Conservation (phyloP, 139 green algal species). For the Trebouxia sp. region DNA sequence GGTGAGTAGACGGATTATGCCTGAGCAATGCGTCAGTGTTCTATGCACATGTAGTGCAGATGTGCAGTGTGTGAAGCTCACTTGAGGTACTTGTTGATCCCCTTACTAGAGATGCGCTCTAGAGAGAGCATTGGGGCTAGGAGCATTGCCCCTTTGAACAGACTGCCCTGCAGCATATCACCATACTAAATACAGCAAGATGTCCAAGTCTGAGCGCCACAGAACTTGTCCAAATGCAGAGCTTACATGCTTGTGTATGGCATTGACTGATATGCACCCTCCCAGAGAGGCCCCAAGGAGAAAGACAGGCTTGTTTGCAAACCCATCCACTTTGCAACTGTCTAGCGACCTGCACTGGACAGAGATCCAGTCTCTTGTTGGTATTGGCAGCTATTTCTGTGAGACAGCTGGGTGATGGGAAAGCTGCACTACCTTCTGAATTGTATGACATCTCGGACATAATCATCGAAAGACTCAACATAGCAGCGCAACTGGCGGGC, state of each 20-base stretch:
- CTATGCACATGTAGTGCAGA: too few species aligned
- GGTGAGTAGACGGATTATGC: too few species aligned
- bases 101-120: constrained; percentile 58
- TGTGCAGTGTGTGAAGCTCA: too few species aligned
- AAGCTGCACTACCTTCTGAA: constrained; percentile 44
- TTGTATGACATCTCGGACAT: constrained; percentile 66
- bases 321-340: neutral
- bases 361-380: too few species aligned
- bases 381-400: too few species aligned
- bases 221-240: neutral
- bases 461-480: constrained; percentile 59
- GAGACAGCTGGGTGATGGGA: too few species aligned
- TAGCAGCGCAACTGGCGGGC: constrained; percentile 51
- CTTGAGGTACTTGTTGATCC: constrained; percentile 63
- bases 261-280: constrained; percentile 66
- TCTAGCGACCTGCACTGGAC: constrained; percentile 12
- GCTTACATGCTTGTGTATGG: constrained; percentile 23
- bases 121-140: constrained; percentile 72
- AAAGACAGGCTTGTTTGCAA: constrained; percentile 55
- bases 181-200: neutral
- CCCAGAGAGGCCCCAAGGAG: constrained; percentile 64
- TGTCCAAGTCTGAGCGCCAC: neutral
- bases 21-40: too few species aligned
- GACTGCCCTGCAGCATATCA: constrained; percentile 23
- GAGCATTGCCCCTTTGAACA: constrained; percentile 59